Evolutionary conservation across 495 filamentous ascomycete species (phyloP), one percentile per base, ranked within the genome.

Genomic region (Podospora bellae-mahoneyi): DNA sequence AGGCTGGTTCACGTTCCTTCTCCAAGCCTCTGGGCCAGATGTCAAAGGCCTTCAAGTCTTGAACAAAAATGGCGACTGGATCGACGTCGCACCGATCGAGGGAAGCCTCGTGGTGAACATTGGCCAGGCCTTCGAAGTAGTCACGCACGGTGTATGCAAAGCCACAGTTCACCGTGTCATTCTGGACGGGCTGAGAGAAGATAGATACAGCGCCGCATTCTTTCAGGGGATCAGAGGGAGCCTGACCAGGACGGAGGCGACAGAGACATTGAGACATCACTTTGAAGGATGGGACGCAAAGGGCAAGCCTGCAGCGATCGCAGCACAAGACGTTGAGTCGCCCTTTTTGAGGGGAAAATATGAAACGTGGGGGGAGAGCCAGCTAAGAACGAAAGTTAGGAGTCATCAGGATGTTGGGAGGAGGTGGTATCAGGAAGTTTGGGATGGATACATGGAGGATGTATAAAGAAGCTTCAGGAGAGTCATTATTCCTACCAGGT

Each of bases 21-120:
- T 84, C 2, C 85, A 87, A 71, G 80, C 83, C n/a, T 79, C 79
- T 9, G 76, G 78, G 34, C 65, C 69, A 3, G 68, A 81, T 15
- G 76, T 82, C 2, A 74, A 78, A 61, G 84, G 84, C 0, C 75
- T 87, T 15, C 79, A 87, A 66, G 81, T 84, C 2, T 77, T 87
- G 15, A 83, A 83, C 68, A 73, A 77, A 32, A 68, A 73, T 2
- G 84, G 82, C 4, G 68, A 74, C 2, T 87, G 85, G 85, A 76
- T 87, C 57, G 72, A 81, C 19, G 82, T 82, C n/a, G 83, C 84
- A 2, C 76, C 79, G 1, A 74, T 86, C 9, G 72, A 78, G 4
- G 79, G 78, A 5, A 83, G 83, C 0, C 84, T 87, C 64, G 84
- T 87, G 6, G 83, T 87, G 56, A 86, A 87, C 69, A 84, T 88